A percentile compares a stretch with the other conserved stretches of the same genome.
These are phyloP conservation scores for Coemansia sp. DNA, from an alignment of 192 early-diverging fungal species.

Conservation along the genomic window DNA sequence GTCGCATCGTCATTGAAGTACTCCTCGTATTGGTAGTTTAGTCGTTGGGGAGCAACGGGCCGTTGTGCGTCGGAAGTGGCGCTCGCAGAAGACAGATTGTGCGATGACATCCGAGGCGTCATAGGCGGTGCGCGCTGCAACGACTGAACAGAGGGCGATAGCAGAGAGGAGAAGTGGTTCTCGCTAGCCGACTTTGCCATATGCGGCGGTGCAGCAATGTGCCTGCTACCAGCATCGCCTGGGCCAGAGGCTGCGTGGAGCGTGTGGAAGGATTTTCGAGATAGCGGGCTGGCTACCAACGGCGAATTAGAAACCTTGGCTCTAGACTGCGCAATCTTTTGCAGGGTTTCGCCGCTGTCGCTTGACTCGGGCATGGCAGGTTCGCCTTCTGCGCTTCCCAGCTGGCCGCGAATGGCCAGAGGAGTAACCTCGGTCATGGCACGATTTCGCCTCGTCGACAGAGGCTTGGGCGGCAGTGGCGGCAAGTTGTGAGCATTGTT, in stretches of 20 bases:
- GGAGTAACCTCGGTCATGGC: constrained; percentile 42
- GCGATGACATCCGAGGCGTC: neutral
- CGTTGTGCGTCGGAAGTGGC: constrained; percentile 6
- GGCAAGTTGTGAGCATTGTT: constrained; percentile 16
- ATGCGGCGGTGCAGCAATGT: neutral
- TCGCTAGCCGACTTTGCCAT: constrained; percentile 8
- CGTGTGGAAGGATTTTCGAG: constrained; percentile 38
- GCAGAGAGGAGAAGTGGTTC: constrained; percentile 1
- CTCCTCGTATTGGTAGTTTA: constrained; percentile 28
- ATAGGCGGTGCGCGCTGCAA: neutral
- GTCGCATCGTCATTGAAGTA: neutral
- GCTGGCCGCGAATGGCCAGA: constrained; percentile 19
- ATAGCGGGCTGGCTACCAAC: constrained; percentile 43
- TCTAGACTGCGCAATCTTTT: constrained; percentile 13
- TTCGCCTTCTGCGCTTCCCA: constrained; percentile 7
- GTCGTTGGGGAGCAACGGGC: constrained; percentile 13
- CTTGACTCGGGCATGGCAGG: neutral
- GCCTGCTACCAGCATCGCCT: constrained; percentile 13
- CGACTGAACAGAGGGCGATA: neutral
- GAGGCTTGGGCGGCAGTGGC: constrained; percentile 23
- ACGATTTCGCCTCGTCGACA: constrained; percentile 32
- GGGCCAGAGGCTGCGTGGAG: constrained; percentile 19
- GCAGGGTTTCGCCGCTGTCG: neutral
- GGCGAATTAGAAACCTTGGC: constrained; percentile 38
- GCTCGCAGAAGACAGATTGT: constrained; percentile 15